These are phyloP conservation scores for Speleostelium caveatum DNA, from an alignment of 78 protist genomes.

Conservation along the genomic window DNA sequence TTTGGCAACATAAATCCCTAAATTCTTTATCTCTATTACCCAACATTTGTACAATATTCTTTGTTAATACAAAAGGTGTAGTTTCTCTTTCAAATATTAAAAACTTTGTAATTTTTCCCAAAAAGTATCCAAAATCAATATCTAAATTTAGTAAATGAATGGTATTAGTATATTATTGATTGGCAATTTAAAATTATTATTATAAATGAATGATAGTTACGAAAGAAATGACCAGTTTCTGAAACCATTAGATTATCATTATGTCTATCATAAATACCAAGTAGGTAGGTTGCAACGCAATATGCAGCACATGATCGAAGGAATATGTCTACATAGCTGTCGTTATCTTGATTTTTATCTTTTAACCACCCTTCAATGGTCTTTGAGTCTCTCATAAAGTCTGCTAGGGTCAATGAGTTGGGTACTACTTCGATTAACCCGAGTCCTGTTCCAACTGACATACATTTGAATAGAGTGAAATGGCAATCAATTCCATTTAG, in stretches of 20 bases:
- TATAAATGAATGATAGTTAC: slow-evolving; percentile 11
- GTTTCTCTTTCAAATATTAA: slow-evolving; percentile 69
- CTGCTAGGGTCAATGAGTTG: slow-evolving; percentile 89
- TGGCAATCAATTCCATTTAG: slow-evolving; percentile 87
- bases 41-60: slow-evolving; percentile 48
- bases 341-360: slow-evolving; percentile 35
- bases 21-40: slow-evolving; percentile 46
- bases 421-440: slow-evolving; percentile 96
- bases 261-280: slow-evolving; percentile 99
- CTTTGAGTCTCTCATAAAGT: slow-evolving; percentile 63
- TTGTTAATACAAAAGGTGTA: slow-evolving; percentile 58
- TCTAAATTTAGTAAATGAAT: neutral
- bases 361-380: slow-evolving; percentile 85
- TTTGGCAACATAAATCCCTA: slow-evolving; percentile 33
- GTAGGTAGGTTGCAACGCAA: slow-evolving; percentile 97
- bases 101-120: slow-evolving; percentile 66
- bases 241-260: slow-evolving; percentile 96
- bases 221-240: slow-evolving; percentile 86
- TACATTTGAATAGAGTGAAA: slow-evolving; percentile 83
- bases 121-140: slow-evolving; percentile 68
- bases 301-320: slow-evolving; percentile 90
- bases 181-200: neutral
- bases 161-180: neutral
- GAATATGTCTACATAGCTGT: slow-evolving; percentile 68
- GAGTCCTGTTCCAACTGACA: slow-evolving; percentile 85